Evolutionary conservation across 2,329 filamentous ascomycete genomes (phyloP).

Genomic region (Drechslera avenae): DNA sequence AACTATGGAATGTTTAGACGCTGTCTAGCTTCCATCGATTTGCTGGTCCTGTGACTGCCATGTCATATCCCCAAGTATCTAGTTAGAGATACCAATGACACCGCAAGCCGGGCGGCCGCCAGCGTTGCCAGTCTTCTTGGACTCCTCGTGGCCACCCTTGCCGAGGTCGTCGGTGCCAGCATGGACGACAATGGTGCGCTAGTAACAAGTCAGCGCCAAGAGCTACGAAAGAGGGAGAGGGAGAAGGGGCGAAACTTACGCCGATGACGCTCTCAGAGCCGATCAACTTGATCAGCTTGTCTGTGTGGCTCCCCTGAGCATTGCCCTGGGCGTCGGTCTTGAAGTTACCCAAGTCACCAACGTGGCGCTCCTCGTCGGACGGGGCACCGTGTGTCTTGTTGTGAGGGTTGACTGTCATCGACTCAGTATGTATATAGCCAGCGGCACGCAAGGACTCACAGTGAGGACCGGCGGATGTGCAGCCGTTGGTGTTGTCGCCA

Average conservation of each 20-base stretch:
- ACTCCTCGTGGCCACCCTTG: constrained; percentile 89
- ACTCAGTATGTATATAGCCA: constrained; percentile 7
- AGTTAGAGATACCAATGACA: constrained; percentile 81
- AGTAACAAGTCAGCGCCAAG: constrained; percentile 18
- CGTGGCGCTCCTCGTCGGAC: constrained; percentile 81
- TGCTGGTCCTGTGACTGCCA: not conserved
- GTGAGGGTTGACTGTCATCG: constrained; percentile 82
- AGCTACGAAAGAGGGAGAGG: not conserved
- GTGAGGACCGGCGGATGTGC: constrained; percentile 96
- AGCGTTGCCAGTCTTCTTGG: constrained; percentile 97
- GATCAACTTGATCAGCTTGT: constrained; percentile 92
- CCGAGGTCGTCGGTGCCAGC: constrained; percentile 95
- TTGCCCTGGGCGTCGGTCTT: constrained; percentile 93
- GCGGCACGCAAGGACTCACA: constrained; percentile 63
- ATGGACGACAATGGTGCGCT: constrained; percentile 96
- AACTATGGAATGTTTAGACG: not conserved
- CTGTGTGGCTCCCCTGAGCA: constrained; percentile 76
- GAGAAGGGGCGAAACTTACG: constrained; percentile 57
- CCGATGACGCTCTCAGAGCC: constrained; percentile 94
- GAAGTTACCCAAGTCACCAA: constrained; percentile 97
- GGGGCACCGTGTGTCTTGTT: constrained; percentile 91
- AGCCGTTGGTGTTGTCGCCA: constrained; percentile 99
- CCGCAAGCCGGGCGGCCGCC: constrained; percentile 93
- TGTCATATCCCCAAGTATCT: not conserved
- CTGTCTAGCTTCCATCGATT: not conserved